Base-by-base conservation (phyloP, 306 rosid genomes). In the Vigna nakashimae region DNA sequence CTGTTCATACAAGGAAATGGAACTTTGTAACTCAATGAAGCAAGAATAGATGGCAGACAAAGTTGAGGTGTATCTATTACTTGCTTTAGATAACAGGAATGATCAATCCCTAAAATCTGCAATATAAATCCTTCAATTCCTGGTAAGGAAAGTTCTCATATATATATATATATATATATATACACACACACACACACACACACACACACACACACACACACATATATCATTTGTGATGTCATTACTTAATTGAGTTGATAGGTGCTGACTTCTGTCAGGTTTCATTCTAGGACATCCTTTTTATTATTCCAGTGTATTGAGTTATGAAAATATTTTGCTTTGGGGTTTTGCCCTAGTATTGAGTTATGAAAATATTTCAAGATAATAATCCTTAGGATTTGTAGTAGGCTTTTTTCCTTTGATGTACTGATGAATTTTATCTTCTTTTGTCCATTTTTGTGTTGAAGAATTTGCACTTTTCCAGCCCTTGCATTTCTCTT, bases 11-110 rank as follows among this genome's bases (percentile, higher is more conserved):
- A 34, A 70, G 68, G 68, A 49, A 65, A 68, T 60, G 50, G 80
- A 72, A 60, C 65, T 53, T 79, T 46, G 71, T 53, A 82, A 60
- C 77, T 66, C 30, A 45, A 53, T 80, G 78, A 76, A 80, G 85
- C 79, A 56, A 73, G 81, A 76, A 65, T 72, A 76, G 75, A 80
- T 86, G 87, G 83, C 67, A 62, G 69, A 80, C 64, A 73, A 76
- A 28, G 52, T 73, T 62, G 81, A 76, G 73, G 80, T 48, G 66
- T 76, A 46, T 76, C 70, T 70, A 4, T 85, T 75, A 57, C 79
- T 48, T 78, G 68, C 69, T 49, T 69, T 82, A 15, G 55, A 20
- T 74, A 40, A 49, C 74, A 74, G 58, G 79, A 79, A 65, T 73
- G 77, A 79, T 65, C 64, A 66, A 18, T 71, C 63, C 64, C 42